These are phyloP conservation scores for Clathrus columnatus DNA, from an alignment of 768 basidiomycete genomes.

Conservation along the genomic window DNA sequence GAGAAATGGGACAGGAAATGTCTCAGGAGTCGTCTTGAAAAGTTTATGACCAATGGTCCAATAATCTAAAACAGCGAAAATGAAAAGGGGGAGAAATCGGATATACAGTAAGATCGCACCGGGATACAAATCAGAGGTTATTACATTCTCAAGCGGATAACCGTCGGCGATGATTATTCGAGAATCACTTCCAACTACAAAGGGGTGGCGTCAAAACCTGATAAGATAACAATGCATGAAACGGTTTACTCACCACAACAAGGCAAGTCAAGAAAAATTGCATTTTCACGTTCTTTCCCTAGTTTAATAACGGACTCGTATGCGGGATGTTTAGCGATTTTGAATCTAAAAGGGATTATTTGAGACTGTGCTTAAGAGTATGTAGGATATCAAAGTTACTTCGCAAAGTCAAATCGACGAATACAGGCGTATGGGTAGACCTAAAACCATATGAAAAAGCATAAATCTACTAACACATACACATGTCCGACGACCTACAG, in stretches of 20 bases:
- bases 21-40: constrained; percentile 1
- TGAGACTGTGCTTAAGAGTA: not conserved
- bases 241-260: constrained; percentile 31
- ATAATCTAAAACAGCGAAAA: constrained; percentile 1
- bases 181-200: constrained; percentile 28
- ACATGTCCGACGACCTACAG: constrained; percentile 14
- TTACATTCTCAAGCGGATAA: constrained; percentile 29
- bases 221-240: constrained; percentile 2
- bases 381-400: not conserved
- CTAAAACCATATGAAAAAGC: constrained; percentile 10
- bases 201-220: not conserved
- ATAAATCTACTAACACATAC: not conserved
- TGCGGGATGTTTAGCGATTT: constrained; percentile 8
- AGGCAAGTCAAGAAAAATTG: constrained; percentile 37
- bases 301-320: constrained; percentile 26
- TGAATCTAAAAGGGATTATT: constrained; percentile 2
- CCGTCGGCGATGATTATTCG: constrained; percentile 35
- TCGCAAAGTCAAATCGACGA: not conserved
- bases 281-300: constrained; percentile 26
- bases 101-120: constrained; percentile 17
- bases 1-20: constrained; percentile 2
- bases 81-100: not conserved
- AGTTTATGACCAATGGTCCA: constrained; percentile 13
- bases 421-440: constrained; percentile 24
- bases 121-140: constrained; percentile 30